Percentiles rank a stretch among this genome's conserved stretches.
Conservation (phyloP, 2,329 filamentous ascomycete species). For the Apiospora aurea region DNA sequence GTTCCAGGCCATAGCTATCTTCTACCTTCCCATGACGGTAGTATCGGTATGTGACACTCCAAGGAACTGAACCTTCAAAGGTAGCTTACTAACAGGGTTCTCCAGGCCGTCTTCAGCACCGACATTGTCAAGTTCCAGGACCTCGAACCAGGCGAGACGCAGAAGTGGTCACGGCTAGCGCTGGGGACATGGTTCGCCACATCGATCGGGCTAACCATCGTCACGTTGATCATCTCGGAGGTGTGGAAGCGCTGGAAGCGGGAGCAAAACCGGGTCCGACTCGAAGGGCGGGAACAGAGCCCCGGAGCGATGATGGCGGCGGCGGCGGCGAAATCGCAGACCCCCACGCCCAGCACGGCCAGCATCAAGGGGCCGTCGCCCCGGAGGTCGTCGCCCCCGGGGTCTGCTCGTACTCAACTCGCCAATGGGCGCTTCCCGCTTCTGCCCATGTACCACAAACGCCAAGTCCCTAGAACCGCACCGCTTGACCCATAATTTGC, state of each 20-base stretch:
- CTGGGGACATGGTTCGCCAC: neutral
- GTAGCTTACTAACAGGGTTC: neutral
- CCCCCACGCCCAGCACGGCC: no score
- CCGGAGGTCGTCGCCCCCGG: no score
- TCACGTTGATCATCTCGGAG: neutral
- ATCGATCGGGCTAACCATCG: neutral
- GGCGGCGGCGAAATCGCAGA: no score
- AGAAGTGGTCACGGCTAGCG: neutral
- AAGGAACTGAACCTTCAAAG: neutral
- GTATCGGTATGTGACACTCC: neutral
- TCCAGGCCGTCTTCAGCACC: neutral
- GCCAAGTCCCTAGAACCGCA: no score
- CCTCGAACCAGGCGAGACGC: neutral
- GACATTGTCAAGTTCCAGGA: slow-evolving; percentile 3
- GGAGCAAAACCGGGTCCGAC: neutral
- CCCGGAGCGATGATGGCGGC: neutral
- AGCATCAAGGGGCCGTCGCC: no score
- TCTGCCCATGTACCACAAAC: no score
- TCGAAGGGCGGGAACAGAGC: neutral
- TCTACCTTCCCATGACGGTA: neutral
- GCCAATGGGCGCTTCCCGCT: no score
- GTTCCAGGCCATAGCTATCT: neutral
- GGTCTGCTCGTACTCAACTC: no score
- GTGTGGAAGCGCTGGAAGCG: neutral
- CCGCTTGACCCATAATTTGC: no score